phyloP scores from a whole-genome alignment of 2,329 filamentous ascomycete species.

The Trichoderma gracile region DNA sequence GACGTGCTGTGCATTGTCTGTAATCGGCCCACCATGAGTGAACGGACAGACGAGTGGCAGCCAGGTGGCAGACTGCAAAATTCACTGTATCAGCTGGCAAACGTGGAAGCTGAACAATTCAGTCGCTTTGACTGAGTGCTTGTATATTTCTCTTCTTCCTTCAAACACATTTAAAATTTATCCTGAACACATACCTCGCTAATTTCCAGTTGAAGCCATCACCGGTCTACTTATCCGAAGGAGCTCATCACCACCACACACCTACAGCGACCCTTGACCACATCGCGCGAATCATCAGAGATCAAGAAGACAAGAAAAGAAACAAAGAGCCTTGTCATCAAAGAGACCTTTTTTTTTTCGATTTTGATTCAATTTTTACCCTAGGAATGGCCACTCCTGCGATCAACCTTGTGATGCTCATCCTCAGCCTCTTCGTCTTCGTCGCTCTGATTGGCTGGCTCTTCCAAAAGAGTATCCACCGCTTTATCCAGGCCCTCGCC shows the following conservation, averaged over 20 bases:
- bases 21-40: fast-evolving
- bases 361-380: no score
- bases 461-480: constrained; percentile 35
- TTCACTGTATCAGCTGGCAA: background rate
- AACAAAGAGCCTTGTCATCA: background rate
- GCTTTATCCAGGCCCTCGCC: constrained; percentile 36
- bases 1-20: background rate
- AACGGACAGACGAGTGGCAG: background rate
- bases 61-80: background rate
- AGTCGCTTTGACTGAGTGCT: no score
- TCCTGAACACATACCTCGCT: no score
- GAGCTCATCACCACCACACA: background rate
- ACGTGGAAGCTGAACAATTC: background rate
- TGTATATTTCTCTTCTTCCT: no score
- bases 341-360: background rate
- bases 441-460: constrained; percentile 37
- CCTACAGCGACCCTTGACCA: no score
- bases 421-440: constrained; percentile 33
- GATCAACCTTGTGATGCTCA: constrained; percentile 20
- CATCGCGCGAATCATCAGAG: background rate
- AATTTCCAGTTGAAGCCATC: background rate
- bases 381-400: constrained; percentile 36
- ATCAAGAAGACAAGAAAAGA: background rate
- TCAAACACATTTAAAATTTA: no score
- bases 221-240: background rate